Conservation (phyloP, 352 stramenopile species). For the Phytopythium aichiense region DNA sequence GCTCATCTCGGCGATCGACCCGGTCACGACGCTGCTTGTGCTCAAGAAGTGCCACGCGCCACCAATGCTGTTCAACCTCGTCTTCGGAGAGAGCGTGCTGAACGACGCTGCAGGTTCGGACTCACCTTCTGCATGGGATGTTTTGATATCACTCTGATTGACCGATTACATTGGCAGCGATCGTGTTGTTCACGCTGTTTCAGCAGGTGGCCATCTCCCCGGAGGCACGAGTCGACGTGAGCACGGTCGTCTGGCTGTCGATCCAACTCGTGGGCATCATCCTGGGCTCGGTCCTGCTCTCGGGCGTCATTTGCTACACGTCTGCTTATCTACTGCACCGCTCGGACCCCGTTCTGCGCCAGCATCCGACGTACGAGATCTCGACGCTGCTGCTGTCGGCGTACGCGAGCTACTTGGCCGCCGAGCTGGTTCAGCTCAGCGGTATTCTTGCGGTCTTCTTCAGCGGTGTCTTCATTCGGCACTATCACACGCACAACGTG, state of each 20-base stretch:
- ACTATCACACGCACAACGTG: slow-evolving; percentile 76
- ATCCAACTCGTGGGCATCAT: slow-evolving; percentile 32
- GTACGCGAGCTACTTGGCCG: slow-evolving; percentile 71
- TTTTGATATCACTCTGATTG: neutral
- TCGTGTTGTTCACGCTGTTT: slow-evolving; percentile 74
- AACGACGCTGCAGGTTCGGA: slow-evolving; percentile 54
- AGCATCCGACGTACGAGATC: slow-evolving; percentile 56
- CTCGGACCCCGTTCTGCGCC: slow-evolving; percentile 31
- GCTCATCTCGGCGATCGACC: slow-evolving; percentile 80
- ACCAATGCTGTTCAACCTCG: slow-evolving; percentile 78
- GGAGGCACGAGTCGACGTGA: slow-evolving; percentile 25
- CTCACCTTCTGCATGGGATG: neutral
- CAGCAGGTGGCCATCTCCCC: slow-evolving; percentile 44
- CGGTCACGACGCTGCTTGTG: slow-evolving; percentile 77
- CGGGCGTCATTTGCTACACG: slow-evolving; percentile 36
- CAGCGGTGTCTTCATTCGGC: slow-evolving; percentile 72
- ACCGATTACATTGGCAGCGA: slow-evolving; percentile 20
- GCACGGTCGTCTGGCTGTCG: slow-evolving; percentile 20
- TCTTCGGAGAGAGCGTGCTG: slow-evolving; percentile 85
- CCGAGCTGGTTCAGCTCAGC: slow-evolving; percentile 60
- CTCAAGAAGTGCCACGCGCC: slow-evolving; percentile 54
- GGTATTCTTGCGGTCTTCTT: slow-evolving; percentile 93
- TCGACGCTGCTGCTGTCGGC: slow-evolving; percentile 64
- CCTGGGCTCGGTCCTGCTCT: slow-evolving; percentile 44
- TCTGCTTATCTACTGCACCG: slow-evolving; percentile 41